phyloP scores from a whole-genome alignment of 176 grass and related monocot species.

The Juncus effusus region DNA sequence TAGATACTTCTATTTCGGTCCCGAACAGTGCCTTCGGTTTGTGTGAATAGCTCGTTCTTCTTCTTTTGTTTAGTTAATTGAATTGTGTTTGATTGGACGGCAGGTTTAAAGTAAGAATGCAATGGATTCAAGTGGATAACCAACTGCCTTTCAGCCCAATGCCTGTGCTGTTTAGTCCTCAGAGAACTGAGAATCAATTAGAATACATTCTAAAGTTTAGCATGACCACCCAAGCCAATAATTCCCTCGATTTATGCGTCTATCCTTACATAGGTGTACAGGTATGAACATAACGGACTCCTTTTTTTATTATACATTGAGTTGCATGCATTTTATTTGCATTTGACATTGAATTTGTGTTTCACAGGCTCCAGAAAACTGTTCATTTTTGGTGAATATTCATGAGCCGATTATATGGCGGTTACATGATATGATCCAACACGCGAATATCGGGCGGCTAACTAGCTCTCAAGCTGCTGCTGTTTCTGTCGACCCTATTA shows the following conservation, averaged over 20 bases:
- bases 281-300: constrained; percentile 28
- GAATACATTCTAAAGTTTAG: constrained; percentile 81
- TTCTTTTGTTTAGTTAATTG: constrained; percentile 10
- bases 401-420: constrained; percentile 97
- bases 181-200: constrained; percentile 58
- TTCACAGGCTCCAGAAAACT: constrained; percentile 75
- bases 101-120: constrained; percentile 80
- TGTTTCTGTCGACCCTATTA: constrained; percentile 88
- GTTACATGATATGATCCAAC: constrained; percentile 88
- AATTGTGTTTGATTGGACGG: constrained; percentile 20
- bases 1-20: neutral
- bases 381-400: constrained; percentile 85
- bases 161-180: constrained; percentile 88
- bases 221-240: constrained; percentile 82
- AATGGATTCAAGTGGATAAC: constrained; percentile 88
- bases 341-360: constrained; percentile 16
- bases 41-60: constrained; percentile 14
- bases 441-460: constrained; percentile 66
- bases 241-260: constrained; percentile 85
- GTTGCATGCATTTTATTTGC: constrained; percentile 4
- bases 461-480: constrained; percentile 54
- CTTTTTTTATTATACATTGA: constrained; percentile 4
- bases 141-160: constrained; percentile 89
- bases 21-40: neutral
- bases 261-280: constrained; percentile 95